Base-by-base conservation (phyloP, 768 basidiomycete genomes). In the Rubroboletus satanas region DNA sequence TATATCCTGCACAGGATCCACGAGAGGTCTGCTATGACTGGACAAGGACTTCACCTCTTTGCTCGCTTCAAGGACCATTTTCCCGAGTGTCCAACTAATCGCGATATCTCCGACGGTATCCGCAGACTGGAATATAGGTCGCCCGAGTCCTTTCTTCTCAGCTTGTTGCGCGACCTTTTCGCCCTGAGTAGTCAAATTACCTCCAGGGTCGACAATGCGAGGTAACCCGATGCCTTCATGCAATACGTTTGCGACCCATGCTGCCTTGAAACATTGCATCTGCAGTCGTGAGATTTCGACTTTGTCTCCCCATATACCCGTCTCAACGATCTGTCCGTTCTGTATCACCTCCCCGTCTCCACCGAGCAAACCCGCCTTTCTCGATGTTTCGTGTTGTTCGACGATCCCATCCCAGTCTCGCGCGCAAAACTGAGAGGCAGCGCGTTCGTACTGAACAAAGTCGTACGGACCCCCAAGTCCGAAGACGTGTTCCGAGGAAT, bases 231-330 rank as follows among this genome's bases (percentile, higher is more conserved):
- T 87, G 31, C 97, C 97, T 67, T 97, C 93, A 62, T 98, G 96
- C 2, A 99, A 72, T 36, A 99, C 88, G 71, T 98, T 98, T 49
- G 89, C 86, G 51, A 99, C 82, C 97, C 97, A 99, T 2, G 97
- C 95, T 1, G 96, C 93, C 71, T 99, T 99, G 85, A 99, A 99
- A 69, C 97, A 99, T 68, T 98, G 97, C 90, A 96, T 90, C 73
- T 96, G 84, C 55, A 99, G 73, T 44, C 96, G 82, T 23, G 90
- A 82, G 35, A 90, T 71, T 68, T 95, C 95, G 54, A 96, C 86
- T 51, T 82, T 74, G 37, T 83, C 76, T 23, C 81, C 82, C 90
- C 88, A 91, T 59, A 79, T 78, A 0, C 84, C 85, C 4, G 80
- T 77, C 28, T 77, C 79, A n/a, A 88, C 78, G 12, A 88, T 69